Percentiles rank a stretch among this genome's conserved stretches.
Conservation (phyloP, 192 early-diverging fungal species). For the Piromyces finnis region DNA sequence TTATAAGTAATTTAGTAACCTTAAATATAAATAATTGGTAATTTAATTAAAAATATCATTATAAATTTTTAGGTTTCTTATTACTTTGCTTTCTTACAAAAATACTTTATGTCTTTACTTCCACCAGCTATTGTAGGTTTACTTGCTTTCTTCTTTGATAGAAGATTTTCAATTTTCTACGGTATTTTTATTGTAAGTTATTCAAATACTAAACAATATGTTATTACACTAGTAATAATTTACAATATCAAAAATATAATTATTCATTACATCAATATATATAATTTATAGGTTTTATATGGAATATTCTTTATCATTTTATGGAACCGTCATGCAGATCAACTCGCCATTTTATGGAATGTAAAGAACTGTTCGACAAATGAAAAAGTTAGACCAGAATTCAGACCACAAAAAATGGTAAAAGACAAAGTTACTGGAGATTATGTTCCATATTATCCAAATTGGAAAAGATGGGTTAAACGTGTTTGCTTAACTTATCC, state of each 20-base stretch:
- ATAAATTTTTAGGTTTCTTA: slow-evolving; percentile 31
- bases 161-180: slow-evolving; percentile 42
- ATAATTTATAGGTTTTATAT: slow-evolving; percentile 14
- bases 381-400: slow-evolving; percentile 47
- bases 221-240: too few species aligned
- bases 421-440: slow-evolving; percentile 59
- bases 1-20: too few species aligned
- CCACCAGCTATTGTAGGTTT: slow-evolving; percentile 46
- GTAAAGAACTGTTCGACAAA: slow-evolving; percentile 32
- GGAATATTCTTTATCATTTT: slow-evolving; percentile 47
- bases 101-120: slow-evolving; percentile 60
- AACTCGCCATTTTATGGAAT: slow-evolving; percentile 63
- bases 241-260: too few species aligned
- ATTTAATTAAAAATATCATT: too few species aligned
- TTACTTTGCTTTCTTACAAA: slow-evolving; percentile 91
- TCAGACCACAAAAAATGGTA: slow-evolving; percentile 35
- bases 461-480: slow-evolving; percentile 42
- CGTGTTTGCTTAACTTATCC: slow-evolving; percentile 8
- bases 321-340: slow-evolving; percentile 62
- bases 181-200: slow-evolving; percentile 45
- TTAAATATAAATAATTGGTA: too few species aligned
- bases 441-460: slow-evolving; percentile 45
- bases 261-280: too few species aligned
- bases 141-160: slow-evolving; percentile 26
- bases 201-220: too few species aligned